Base-by-base conservation (phyloP, 495 filamentous ascomycete genomes). In the Tuber borchii region DNA sequence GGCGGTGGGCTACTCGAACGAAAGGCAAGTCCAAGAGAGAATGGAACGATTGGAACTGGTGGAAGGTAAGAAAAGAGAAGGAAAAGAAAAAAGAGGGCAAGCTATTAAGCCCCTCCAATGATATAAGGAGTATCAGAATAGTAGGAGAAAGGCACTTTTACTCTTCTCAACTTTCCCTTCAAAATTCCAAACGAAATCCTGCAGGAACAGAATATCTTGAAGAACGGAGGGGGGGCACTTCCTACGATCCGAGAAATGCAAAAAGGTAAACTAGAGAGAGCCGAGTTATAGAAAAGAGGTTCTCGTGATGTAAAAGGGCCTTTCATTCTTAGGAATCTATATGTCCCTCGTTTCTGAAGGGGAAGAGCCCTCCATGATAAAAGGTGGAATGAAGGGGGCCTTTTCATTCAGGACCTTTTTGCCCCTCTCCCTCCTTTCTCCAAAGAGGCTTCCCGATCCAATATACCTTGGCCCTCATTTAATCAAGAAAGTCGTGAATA, bases 331-430 rank as follows among this genome's bases (percentile, higher is more conserved):
- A 34, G 56, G 56, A 31, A 65, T 65, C 56, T 61, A 31, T 34
- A 65, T 61, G 9, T 65, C 26, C 4, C 56, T 26, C 26, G 5
- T 65, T 65, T 34, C 26, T 31, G 56, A 43, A 70, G 45, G 46
- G 70, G 70, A 69, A 46, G 56, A 17, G 12, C 14, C 56, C 56
- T 17, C 14, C 26, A 31, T 34, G 26, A 79, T 72, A 75, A 65
- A 72, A 72, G 78, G 65, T 69, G 78, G 78, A 79, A 79, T 79
- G 78, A 79, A 79, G 77, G 78, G 78, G 78, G 56, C 3, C 56
- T 31, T 61, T 65, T 34, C 56, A 26, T 34, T 65, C 26, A 31
- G 1, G 26, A 31, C 26, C 56, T 65, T 34, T 34, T 34, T 65
- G 56, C 26, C 12, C 26, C 56, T 75, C 46, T 61, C 48, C 69